A percentile compares a stretch with the other conserved stretches of the same genome.
Evolutionary conservation across 1,284 basidiomycete species (phyloP).

Genomic region (Meira miltonrushii): DNA sequence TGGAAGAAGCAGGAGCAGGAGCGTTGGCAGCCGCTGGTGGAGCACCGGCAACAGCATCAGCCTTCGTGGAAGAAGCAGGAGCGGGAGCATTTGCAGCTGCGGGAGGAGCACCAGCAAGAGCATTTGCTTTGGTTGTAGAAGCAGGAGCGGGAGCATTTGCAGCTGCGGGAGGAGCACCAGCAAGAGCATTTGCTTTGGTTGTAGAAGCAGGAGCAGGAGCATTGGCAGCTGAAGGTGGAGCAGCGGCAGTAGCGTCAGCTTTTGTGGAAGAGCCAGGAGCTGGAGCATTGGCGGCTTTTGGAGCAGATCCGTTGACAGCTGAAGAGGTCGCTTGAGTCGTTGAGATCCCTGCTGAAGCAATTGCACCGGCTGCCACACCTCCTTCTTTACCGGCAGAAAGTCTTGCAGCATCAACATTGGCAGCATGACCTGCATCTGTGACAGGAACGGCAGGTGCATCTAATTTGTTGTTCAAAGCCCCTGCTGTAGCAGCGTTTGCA

Average conservation of each 20-base stretch:
- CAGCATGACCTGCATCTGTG: constrained; percentile 2
- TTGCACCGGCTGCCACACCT: constrained; percentile 1
- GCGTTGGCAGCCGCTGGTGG: too few species aligned
- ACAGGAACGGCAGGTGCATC: not conserved
- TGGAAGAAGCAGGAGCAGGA: not conserved
- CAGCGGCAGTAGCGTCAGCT: not conserved
- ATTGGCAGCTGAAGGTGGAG: not conserved
- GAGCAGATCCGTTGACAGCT: too few species aligned
- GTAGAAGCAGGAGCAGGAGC: constrained; percentile 2
- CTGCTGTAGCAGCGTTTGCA: constrained; percentile 1
- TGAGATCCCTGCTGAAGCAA: not conserved
- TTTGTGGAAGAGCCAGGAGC: not conserved
- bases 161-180: not conserved
- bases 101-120: not conserved
- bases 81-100: not conserved
- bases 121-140: not conserved
- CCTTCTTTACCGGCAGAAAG: constrained; percentile 11
- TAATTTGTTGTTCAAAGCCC: not conserved
- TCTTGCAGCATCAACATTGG: constrained; percentile 4
- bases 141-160: not conserved
- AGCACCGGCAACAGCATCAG: not conserved
- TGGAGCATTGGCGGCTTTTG: not conserved
- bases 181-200: not conserved
- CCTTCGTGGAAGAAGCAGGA: too few species aligned
- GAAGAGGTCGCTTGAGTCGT: too few species aligned